Evolutionary conservation across 139 green algal species (phyloP).

Genomic region (Closterium sp.): DNA sequence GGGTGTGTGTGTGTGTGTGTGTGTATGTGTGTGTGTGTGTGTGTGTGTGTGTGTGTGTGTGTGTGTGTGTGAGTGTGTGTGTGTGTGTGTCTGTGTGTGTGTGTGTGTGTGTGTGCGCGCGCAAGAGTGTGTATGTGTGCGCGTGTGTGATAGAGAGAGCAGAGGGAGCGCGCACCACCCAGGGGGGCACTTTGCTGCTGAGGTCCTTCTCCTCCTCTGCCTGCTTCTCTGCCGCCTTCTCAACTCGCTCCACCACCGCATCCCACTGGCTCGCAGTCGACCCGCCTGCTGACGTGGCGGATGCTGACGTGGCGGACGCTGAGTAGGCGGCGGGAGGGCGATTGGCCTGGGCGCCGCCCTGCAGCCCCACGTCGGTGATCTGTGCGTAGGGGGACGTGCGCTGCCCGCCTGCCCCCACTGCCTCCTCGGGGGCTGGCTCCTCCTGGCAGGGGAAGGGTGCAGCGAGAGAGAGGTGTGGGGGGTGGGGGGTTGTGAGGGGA

Average conservation of each 20-base stretch:
- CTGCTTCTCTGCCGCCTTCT: not conserved
- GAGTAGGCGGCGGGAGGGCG: not conserved
- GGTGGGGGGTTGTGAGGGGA: too few relatives aligned
- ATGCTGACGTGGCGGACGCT: not conserved
- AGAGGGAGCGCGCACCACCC: not conserved
- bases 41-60: too few relatives aligned
- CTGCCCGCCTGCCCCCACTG: not conserved
- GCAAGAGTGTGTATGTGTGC: too few relatives aligned
- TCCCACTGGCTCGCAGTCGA: not conserved
- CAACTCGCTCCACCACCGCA: not conserved
- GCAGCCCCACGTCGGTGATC: not conserved
- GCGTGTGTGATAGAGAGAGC: not conserved
- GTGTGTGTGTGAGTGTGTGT: too few relatives aligned
- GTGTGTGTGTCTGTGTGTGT: too few relatives aligned
- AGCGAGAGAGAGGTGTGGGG: too few relatives aligned
- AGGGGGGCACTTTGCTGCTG: not conserved
- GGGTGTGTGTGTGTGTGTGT: too few relatives aligned
- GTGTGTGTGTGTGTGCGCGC: not conserved
- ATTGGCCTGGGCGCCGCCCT: not conserved
- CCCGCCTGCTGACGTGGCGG: too few relatives aligned
- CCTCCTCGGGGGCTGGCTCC: not conserved
- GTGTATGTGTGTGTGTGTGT: too few relatives aligned
- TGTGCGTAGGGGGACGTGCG: not conserved
- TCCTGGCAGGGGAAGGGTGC: not conserved
- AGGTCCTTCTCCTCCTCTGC: not conserved